Evolutionary conservation across 176 grass and related monocot genomes (phyloP).

Genomic region (Oryza longistaminata): DNA sequence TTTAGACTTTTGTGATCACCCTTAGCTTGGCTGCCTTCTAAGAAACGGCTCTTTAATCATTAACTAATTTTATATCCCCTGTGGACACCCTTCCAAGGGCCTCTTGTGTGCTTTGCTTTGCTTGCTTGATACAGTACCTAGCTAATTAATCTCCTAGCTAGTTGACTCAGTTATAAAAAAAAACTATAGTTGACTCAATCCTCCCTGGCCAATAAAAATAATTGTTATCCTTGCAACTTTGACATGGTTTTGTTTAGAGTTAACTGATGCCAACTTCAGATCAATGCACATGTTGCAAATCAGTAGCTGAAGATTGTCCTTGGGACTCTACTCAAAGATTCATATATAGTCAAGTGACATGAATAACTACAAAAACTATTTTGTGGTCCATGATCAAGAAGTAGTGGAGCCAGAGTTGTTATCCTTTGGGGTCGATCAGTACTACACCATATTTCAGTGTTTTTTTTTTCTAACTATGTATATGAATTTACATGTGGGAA

Average conservation of each 20-base stretch:
- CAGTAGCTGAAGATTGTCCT: background rate
- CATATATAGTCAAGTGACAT: background rate
- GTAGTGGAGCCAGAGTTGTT: background rate
- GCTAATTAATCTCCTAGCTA: background rate
- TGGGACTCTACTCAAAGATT: background rate
- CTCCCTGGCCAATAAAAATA: background rate
- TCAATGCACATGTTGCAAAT: conserved; percentile 35
- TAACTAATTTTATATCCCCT: conserved; percentile 12
- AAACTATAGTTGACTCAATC: conserved; percentile 3
- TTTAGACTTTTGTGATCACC: conserved; percentile 35
- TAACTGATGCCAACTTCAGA: conserved; percentile 11
- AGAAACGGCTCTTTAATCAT: conserved; percentile 37
- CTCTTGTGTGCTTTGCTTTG: background rate
- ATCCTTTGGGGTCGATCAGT: background rate
- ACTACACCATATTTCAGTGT: background rate
- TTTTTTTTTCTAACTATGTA: background rate
- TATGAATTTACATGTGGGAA: background rate
- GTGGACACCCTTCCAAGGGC: conserved; percentile 23
- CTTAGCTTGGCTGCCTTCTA: conserved; percentile 34
- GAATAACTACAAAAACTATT: background rate
- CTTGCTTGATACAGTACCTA: background rate
- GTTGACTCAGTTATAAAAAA: background rate
- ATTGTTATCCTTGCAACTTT: conserved; percentile 3
- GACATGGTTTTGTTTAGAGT: background rate
- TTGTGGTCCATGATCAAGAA: conserved; percentile 2